Base-by-base conservation (phyloP, 1,284 basidiomycete species). In the Kalmanozyma brasiliensis region DNA sequence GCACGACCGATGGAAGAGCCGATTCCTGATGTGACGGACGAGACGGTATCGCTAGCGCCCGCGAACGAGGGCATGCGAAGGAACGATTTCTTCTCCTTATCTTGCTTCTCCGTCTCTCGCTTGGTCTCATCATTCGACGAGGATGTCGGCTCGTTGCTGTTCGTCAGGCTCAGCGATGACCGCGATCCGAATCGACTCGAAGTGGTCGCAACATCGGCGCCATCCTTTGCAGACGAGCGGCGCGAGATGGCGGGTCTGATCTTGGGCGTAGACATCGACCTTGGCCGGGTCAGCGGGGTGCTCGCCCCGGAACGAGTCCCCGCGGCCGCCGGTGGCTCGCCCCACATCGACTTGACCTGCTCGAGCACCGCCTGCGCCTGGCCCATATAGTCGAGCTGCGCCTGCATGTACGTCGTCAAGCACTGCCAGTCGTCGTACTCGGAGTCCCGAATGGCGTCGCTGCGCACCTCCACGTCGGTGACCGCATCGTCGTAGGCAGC, bases 401-500 rank as follows among this genome's bases (percentile, higher is more conserved):
- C 66, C 42, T 78, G 59, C 52, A 78, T 55, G 45, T 74, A 70
- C 26, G 51, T 67, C 3, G 74, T 64, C 11, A 76, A 38, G 40
- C 72, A 68, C 24, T 53, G 44, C 49, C 68, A 58, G 34, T 78
- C 74, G n/a, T 76, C 76, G 22, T 51, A 42, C 33, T 78, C 74
- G 19, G 66, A 46, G 10, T 73, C 66, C 34, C 67, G 60, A n/a
- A 78, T 64, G 4, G 60, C 69, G 19, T 73, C 53, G 7, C 63
- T 68, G 5, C 74, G 56, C 19, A 47, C 51, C 33, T 78, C 72
- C 14, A 76, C 68, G 34, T 78, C 76, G 11, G 64, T 63, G 36
- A 72, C 62, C 3, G 74, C 71, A 36, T 78, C 68, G 30, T 78
- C 74, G 49, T 76, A 76, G 11, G 63, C 61, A 17, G 74, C 73